phyloP scores from a whole-genome alignment of 169 alveolate genomes.

The Besnoitia besnoiti region DNA sequence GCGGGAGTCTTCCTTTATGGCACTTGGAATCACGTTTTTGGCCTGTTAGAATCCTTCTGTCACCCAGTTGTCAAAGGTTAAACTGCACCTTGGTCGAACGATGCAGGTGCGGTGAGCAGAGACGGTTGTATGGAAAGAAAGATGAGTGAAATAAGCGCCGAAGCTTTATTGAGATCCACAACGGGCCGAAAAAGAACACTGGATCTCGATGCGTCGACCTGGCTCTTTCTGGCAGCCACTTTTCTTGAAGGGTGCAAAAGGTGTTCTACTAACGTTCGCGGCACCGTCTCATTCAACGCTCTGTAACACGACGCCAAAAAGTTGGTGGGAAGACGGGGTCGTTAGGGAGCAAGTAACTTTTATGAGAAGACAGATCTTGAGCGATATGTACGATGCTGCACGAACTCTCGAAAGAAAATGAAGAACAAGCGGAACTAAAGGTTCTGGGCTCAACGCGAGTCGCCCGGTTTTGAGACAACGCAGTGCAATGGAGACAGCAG shows the following conservation, averaged over 20 bases:
- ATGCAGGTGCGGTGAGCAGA: too few species aligned
- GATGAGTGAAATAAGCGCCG: too few species aligned
- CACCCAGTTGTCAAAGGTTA: too few species aligned
- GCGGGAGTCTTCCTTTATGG: too few species aligned
- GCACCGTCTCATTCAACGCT: background rate
- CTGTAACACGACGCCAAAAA: background rate
- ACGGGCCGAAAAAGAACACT: too few species aligned
- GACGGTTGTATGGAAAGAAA: too few species aligned
- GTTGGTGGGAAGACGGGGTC: background rate
- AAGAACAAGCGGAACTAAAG: background rate
- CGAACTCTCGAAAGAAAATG: background rate
- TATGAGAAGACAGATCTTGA: background rate
- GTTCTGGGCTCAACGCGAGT: background rate
- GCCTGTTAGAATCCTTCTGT: too few species aligned
- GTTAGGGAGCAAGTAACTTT: background rate
- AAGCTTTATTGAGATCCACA: too few species aligned
- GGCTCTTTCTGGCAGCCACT: background rate
- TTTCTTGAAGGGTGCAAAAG: background rate
- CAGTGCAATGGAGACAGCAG: constrained; percentile 2
- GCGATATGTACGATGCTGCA: background rate
- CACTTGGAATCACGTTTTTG: too few species aligned
- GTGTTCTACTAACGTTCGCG: background rate
- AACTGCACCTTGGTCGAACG: too few species aligned
- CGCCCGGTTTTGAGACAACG: background rate
- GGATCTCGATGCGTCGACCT: too few species aligned